phyloP scores from a whole-genome alignment of 495 filamentous ascomycete species.

The Xylaria scruposa region DNA sequence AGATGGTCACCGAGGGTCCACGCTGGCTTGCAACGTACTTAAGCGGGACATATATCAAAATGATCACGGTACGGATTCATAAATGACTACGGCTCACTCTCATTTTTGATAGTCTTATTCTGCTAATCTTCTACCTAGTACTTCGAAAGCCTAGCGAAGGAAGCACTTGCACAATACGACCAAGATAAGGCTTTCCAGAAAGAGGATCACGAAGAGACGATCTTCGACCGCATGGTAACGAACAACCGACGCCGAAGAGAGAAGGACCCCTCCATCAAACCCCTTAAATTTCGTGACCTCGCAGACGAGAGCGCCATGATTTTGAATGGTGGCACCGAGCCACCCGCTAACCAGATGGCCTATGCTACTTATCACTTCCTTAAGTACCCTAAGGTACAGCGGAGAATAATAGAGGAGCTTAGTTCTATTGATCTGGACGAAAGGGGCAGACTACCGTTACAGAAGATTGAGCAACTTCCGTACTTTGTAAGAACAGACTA shows the following conservation, averaged over 20 bases:
- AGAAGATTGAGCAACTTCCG: background rate
- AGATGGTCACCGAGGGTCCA: background rate
- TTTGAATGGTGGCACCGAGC: background rate
- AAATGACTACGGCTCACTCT: background rate
- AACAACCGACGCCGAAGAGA: background rate
- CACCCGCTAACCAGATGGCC: background rate
- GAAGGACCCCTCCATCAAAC: background rate
- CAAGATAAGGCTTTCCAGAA: background rate
- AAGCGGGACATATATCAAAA: background rate
- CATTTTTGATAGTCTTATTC: background rate
- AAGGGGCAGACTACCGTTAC: background rate
- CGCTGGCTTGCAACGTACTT: background rate
- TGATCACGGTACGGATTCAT: background rate
- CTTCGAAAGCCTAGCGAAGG: background rate
- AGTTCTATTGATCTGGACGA: background rate
- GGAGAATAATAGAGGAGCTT: background rate
- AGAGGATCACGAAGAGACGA: background rate
- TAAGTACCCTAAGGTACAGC: background rate
- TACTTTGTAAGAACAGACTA: background rate
- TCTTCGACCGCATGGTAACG: conserved; percentile 1
- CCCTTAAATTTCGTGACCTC: background rate
- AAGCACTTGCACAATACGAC: background rate
- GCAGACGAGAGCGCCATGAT: conserved; percentile 1
- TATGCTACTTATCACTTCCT: background rate
- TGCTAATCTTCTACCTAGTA: background rate